Evolutionary conservation across 2,329 filamentous ascomycete genomes (phyloP).

Genomic region (Fusarium tupiense): DNA sequence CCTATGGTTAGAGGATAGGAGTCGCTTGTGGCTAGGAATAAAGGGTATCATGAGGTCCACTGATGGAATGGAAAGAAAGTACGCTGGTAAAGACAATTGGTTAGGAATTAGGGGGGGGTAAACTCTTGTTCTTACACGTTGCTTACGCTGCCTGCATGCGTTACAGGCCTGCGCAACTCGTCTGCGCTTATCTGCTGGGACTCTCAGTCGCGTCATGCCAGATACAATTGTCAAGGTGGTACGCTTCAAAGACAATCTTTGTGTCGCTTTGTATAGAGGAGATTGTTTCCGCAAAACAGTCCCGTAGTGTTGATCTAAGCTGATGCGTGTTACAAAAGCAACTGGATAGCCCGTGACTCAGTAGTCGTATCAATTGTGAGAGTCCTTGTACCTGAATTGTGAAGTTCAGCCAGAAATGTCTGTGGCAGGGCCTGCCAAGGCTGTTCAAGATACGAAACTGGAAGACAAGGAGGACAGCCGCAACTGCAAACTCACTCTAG

Average conservation of each 20-base stretch:
- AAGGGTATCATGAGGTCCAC: neutral
- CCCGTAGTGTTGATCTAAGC: neutral
- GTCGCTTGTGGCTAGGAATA: neutral
- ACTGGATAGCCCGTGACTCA: neutral
- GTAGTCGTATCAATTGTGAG: neutral
- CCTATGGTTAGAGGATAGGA: neutral
- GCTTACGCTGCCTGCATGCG: constrained; percentile 72
- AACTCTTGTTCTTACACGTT: constrained; percentile 63
- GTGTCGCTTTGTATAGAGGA: neutral
- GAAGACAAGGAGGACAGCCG: neutral
- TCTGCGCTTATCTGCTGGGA: constrained; percentile 68
- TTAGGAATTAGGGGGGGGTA: neutral
- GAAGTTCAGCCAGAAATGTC: neutral
- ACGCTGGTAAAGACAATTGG: neutral
- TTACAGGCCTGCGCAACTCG: constrained; percentile 72
- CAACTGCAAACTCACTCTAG: neutral
- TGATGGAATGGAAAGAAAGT: neutral
- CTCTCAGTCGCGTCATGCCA: constrained; percentile 63
- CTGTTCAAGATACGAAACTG: neutral
- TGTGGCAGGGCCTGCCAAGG: neutral
- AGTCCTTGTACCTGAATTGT: neutral
- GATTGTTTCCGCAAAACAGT: neutral
- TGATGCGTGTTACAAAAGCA: neutral
- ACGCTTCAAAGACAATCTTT: neutral
- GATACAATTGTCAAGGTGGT: neutral